Percentiles rank a stretch among this genome's conserved stretches.
Evolutionary conservation across 2,329 filamentous ascomycete species (phyloP).

Genomic region (Tolypocladium sp.): DNA sequence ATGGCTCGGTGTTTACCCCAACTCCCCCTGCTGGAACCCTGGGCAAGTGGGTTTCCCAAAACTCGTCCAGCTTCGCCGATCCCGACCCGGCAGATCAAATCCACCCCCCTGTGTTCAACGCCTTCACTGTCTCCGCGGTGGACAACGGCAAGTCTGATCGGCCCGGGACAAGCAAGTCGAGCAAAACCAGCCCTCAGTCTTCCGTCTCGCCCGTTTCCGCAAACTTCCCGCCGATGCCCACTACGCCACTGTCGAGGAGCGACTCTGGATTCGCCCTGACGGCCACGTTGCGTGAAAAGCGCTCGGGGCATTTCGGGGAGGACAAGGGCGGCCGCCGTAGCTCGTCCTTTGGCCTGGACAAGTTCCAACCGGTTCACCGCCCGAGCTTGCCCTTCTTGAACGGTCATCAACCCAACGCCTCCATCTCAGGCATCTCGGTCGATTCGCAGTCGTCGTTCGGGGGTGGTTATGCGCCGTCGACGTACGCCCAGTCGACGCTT

Average conservation of each 20-base stretch:
- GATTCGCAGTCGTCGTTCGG: constrained; percentile 63
- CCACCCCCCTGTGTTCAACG: constrained; percentile 75
- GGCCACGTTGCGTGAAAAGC: constrained; percentile 82
- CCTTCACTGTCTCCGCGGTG: constrained; percentile 69
- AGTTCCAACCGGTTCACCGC: constrained; percentile 55
- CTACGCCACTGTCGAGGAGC: constrained; percentile 74
- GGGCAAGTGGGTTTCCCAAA: constrained; percentile 79
- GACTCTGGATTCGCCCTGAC: constrained; percentile 87
- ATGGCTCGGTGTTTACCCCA: constrained; percentile 67
- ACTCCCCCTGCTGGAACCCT: constrained; percentile 62
- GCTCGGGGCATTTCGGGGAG: constrained; percentile 83
- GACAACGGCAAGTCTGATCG: constrained; percentile 61
- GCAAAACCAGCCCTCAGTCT: constrained; percentile 50
- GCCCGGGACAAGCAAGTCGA: constrained; percentile 64
- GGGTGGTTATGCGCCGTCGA: constrained; percentile 67
- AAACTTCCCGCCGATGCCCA: constrained; percentile 66
- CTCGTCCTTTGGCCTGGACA: constrained; percentile 83
- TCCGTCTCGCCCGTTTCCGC: constrained; percentile 69
- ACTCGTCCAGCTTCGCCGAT: constrained; percentile 78
- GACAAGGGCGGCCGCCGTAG: constrained; percentile 72
- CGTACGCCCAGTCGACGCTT: constrained; percentile 78
- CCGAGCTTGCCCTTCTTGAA: constrained; percentile 68
- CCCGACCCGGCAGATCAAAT: constrained; percentile 40
- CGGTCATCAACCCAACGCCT: constrained; percentile 50
- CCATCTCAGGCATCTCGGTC: constrained; percentile 49